Evolutionary conservation across 2,329 filamentous ascomycete genomes (phyloP).

Genomic region (Pseudogymnoascus sp.): DNA sequence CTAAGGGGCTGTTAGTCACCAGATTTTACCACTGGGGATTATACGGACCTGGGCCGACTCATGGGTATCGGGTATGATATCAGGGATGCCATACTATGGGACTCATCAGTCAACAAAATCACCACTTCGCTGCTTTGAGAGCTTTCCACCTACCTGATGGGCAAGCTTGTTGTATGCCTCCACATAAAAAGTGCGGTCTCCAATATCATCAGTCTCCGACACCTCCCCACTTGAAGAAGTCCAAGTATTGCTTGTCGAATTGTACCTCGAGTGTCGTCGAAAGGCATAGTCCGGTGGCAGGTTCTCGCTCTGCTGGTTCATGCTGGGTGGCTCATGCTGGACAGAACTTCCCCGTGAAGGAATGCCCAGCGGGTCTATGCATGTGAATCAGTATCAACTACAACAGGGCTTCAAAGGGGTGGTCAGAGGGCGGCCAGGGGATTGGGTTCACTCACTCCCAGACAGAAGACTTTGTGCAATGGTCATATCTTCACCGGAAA

Average conservation of each 20-base stretch:
- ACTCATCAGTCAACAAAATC: not conserved
- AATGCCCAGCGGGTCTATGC: not conserved
- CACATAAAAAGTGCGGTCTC: constrained; percentile 42
- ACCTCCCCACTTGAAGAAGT: constrained; percentile 46
- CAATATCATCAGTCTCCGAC: constrained; percentile 43
- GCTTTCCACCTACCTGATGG: constrained; percentile 39
- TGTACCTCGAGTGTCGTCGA: constrained; percentile 13
- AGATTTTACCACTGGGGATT: not conserved
- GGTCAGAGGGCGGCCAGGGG: constrained; percentile 13
- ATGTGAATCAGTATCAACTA: constrained; percentile 7
- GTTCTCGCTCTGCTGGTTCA: not conserved
- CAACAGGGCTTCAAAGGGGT: not conserved
- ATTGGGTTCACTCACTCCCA: constrained; percentile 17
- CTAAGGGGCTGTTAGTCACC: not conserved
- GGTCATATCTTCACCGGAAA: constrained; percentile 18
- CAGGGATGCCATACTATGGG: constrained; percentile 43
- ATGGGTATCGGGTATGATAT: constrained; percentile 22
- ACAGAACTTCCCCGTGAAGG: not conserved
- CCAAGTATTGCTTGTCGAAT: constrained; percentile 48
- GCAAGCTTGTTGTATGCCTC: constrained; percentile 55
- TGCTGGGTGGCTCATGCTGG: not conserved
- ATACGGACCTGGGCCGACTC: constrained; percentile 19
- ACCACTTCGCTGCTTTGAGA: not conserved
- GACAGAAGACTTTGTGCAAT: constrained; percentile 23
- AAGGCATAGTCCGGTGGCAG: not conserved